A percentile compares a stretch with the other conserved stretches of the same genome.
phyloP scores from a whole-genome alignment of 176 grass and related monocot species.

The Poa pratensis region DNA sequence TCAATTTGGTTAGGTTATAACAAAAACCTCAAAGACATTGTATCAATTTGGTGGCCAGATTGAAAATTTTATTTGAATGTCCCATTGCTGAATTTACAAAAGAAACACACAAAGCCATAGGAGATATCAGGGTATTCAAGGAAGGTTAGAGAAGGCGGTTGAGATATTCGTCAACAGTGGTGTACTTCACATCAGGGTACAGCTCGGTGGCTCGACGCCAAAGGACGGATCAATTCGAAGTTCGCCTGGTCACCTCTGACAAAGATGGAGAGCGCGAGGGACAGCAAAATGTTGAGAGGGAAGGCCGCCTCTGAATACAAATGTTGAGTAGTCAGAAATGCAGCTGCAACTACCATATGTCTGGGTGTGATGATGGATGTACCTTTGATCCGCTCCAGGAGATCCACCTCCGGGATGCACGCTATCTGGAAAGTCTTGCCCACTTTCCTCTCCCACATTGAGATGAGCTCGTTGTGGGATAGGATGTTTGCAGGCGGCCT shows the following conservation, averaged over 20 bases:
- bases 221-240: neutral
- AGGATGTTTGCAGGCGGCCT: conserved; percentile 42
- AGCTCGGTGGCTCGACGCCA: neutral
- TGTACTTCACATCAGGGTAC: neutral
- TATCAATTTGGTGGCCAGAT: neutral
- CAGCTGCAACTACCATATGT: neutral
- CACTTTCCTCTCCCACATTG: conserved; percentile 48
- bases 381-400: conserved; percentile 37
- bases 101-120: neutral
- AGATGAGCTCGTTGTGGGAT: conserved; percentile 61
- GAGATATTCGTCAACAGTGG: neutral
- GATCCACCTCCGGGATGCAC: conserved; percentile 41
- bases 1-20: too few species aligned
- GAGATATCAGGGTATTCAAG: neutral
- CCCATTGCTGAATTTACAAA: neutral
- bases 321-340: neutral
- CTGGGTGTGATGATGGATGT: neutral
- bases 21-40: neutral
- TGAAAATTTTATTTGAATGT: neutral
- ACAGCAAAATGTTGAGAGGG: neutral
- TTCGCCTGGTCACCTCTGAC: neutral
- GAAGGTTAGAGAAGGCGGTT: neutral
- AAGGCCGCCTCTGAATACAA: neutral
- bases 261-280: neutral
- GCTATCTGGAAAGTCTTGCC: conserved; percentile 48